Evolutionary conservation across 192 early-diverging fungal species (phyloP).

Genomic region (Neocallimastix lanati): DNA sequence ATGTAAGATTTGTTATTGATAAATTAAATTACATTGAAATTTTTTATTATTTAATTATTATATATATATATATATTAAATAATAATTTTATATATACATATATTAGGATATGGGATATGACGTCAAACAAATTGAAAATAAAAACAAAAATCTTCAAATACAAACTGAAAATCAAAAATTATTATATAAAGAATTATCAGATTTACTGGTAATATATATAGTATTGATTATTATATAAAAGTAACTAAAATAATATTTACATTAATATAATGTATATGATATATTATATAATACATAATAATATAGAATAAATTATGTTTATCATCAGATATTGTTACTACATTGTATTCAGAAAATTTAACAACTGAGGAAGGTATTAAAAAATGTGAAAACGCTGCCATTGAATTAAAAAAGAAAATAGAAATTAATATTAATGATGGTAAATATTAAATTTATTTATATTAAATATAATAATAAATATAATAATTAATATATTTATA

Average conservation of each 20-base stretch:
- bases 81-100: background rate
- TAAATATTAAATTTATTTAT: too few species aligned
- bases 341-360: background rate
- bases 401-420: background rate
- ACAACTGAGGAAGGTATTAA: background rate
- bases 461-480: background rate
- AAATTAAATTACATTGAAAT: too few species aligned
- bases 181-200: slow-evolving; percentile 69
- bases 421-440: background rate
- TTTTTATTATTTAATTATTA: background rate
- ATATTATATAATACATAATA: background rate
- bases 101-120: slow-evolving; percentile 73
- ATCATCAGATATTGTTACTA: background rate
- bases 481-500: too few species aligned
- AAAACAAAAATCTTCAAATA: slow-evolving; percentile 79
- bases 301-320: background rate
- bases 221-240: too few species aligned
- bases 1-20: slow-evolving; percentile 41
- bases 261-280: too few species aligned
- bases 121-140: slow-evolving; percentile 82
- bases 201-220: slow-evolving; percentile 54
- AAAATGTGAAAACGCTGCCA: background rate
- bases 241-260: too few species aligned
- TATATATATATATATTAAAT: slow-evolving; percentile 1
- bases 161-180: slow-evolving; percentile 74